Evolutionary conservation across 768 basidiomycete species (phyloP), one percentile per base, ranked within the genome.

Genomic region (Hortiboletus campestris): DNA sequence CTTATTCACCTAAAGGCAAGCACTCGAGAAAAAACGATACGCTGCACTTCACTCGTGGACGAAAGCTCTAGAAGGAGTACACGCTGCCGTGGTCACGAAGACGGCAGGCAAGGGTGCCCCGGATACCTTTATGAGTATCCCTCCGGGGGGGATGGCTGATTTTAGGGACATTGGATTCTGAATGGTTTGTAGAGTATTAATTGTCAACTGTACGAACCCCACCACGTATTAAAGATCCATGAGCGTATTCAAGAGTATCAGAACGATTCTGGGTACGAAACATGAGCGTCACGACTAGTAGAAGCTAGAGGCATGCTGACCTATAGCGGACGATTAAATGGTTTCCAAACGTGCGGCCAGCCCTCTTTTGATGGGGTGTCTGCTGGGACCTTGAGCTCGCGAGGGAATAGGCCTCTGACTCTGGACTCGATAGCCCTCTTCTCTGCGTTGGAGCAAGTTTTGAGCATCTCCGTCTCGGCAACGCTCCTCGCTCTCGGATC

Each of bases 271-370:
- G 42, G 25, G n/a, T 17, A 46, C 12, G 11, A 16, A 17, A 40
- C 4, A 28, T 67, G 0, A 67, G 50, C 8, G 19, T 48, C 32
- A 8, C 1, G 44, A 16, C 16, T 7, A 29, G 35, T 29, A 28
- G 36, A 44, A 48, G 3, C 13, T 17, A 14, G 29, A 39, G 20
- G n/a, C 1, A 11, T 3, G 3, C 59, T 32, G 16, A 69, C 67
- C 63, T 67, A 67, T 56, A 82, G 55, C 29, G 83, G 82, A 38
- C 80, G 76, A 55, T 78, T 72, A 65, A 85, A 83, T 45, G 88
- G 80, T 51, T 80, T 89, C 84, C 87, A 95, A n/a, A 87, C 84
- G 65, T 94, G 88, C 50, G 85, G 84, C 94, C 94, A 96, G 4
- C 92, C 91, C 41, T 79, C 78, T 51, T 81, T 82, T 25, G 88